Conservation (phyloP, 2,329 filamentous ascomycete genomes). For the Curvularia verruculosa region DNA sequence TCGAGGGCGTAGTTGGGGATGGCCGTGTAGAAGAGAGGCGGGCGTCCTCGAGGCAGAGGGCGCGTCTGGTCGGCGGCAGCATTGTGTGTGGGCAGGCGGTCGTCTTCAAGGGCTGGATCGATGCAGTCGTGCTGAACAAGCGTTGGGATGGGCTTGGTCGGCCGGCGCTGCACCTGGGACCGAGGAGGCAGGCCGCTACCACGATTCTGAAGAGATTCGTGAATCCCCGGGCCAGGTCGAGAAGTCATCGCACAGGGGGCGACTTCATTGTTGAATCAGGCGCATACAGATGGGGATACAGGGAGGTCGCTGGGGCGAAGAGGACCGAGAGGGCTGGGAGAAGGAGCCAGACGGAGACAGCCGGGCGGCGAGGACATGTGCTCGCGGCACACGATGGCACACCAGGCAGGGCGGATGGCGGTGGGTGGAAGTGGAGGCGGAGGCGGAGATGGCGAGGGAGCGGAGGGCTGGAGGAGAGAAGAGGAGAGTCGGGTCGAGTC, state of each 20-base stretch:
- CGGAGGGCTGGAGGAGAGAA: background rate
- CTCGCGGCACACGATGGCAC: constrained; percentile 12
- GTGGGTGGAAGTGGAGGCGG: too few relatives aligned
- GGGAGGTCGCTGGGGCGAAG: constrained; percentile 24
- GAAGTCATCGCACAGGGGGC: constrained; percentile 52
- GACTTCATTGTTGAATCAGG: constrained; percentile 48
- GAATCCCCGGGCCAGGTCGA: constrained; percentile 51
- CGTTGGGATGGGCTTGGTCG: constrained; percentile 35
- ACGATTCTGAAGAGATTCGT: constrained; percentile 47
- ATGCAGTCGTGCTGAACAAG: constrained; percentile 43
- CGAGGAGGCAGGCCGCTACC: constrained; percentile 41
- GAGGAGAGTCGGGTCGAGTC: constrained; percentile 12
- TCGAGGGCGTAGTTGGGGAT: constrained; percentile 23
- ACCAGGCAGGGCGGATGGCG: constrained; percentile 5
- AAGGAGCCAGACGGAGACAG: background rate
- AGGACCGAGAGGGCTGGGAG: constrained; percentile 11
- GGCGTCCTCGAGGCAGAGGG: constrained; percentile 41
- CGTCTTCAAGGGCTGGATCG: constrained; percentile 43
- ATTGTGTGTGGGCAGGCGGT: constrained; percentile 33
- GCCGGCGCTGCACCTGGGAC: constrained; percentile 36
- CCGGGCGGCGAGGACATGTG: constrained; percentile 16
- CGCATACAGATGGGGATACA: constrained; percentile 31
- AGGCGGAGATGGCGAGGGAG: constrained; percentile 12
- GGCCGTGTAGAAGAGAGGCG: constrained; percentile 46
- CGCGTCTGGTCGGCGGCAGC: constrained; percentile 28